phyloP scores from a whole-genome alignment of 2,329 filamentous ascomycete species.

The Parafenestella ontariensis region DNA sequence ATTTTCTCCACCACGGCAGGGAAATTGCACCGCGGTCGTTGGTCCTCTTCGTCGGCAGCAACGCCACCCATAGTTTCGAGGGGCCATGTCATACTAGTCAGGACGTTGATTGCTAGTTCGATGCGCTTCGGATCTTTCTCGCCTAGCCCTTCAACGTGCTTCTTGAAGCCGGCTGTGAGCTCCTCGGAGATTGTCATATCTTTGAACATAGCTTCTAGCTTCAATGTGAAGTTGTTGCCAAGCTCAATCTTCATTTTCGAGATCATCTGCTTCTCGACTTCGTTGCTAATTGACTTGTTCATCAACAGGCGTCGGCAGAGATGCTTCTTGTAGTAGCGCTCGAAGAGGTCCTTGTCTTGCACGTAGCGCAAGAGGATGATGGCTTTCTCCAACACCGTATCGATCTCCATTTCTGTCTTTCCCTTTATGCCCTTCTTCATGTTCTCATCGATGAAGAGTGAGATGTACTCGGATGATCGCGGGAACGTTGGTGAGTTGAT shows the following conservation, averaged over 20 bases:
- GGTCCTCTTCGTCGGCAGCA: conserved; percentile 57
- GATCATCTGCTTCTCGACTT: conserved; percentile 95
- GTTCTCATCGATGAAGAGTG: conserved; percentile 95
- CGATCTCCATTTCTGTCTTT: conserved; percentile 88
- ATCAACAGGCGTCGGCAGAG: conserved; percentile 85
- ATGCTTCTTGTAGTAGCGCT: conserved; percentile 98
- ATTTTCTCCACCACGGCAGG: conserved; percentile 76
- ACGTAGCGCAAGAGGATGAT: conserved; percentile 88
- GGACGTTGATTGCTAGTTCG: conserved; percentile 82
- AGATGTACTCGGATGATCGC: conserved; percentile 89
- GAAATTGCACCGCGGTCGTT: conserved; percentile 69
- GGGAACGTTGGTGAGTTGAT: conserved; percentile 79
- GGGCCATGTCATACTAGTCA: conserved; percentile 96
- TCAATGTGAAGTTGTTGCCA: conserved; percentile 90
- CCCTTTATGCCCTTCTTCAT: conserved; percentile 93
- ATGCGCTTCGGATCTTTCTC: conserved; percentile 67
- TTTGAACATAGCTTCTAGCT: conserved; percentile 97
- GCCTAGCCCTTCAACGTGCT: conserved; percentile 67
- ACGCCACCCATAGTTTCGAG: conserved; percentile 78
- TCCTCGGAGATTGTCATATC: conserved; percentile 91
- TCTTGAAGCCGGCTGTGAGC: conserved; percentile 77
- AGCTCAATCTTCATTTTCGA: conserved; percentile 96
- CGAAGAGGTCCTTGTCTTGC: conserved; percentile 91
- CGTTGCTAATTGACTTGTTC: conserved; percentile 86
- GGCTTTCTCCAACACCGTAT: conserved; percentile 84